Evolutionary conservation across 2,329 filamentous ascomycete genomes (phyloP).

Genomic region (Thermothelomyces thermophilus): DNA sequence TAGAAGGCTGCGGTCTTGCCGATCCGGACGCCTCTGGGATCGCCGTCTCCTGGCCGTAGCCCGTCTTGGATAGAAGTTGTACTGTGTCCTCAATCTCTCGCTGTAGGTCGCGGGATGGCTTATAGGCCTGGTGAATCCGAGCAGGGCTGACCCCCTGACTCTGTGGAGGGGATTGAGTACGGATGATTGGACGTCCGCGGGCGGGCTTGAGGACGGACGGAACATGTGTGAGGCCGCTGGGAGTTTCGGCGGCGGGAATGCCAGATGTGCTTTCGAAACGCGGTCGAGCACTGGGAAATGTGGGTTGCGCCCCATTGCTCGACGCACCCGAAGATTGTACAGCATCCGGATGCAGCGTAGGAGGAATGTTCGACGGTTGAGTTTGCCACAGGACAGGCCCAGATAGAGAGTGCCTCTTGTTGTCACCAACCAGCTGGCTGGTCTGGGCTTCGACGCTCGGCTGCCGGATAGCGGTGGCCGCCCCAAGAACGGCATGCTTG

Average conservation of each 20-base stretch:
- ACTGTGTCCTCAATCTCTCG: slow-evolving; percentile 19
- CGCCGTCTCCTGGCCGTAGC: slow-evolving; percentile 4
- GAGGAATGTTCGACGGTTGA: slow-evolving; percentile 21
- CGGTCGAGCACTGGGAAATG: neutral
- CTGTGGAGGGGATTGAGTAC: slow-evolving; percentile 11
- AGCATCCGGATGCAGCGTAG: slow-evolving; percentile 24
- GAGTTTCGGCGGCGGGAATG: no score
- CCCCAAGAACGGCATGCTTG: slow-evolving; percentile 1
- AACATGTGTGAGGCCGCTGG: slow-evolving; percentile 18
- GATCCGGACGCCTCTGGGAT: neutral
- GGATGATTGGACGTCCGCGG: slow-evolving; percentile 19
- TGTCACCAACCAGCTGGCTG: slow-evolving; percentile 3
- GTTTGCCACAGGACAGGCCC: slow-evolving; percentile 17
- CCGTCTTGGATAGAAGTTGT: slow-evolving; percentile 11
- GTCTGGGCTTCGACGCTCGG: slow-evolving; percentile 13
- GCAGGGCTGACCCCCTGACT: slow-evolving; percentile 11
- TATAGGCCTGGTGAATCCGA: slow-evolving; percentile 16
- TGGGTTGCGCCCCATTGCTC: neutral
- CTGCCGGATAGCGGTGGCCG: slow-evolving; percentile 7
- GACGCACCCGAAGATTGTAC: slow-evolving; percentile 8
- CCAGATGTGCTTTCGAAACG: no score
- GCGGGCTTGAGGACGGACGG: slow-evolving; percentile 30
- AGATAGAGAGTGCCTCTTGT: slow-evolving; percentile 21
- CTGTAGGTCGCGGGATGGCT: slow-evolving; percentile 16
- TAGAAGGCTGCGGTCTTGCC: slow-evolving; percentile 8